Base-by-base conservation (phyloP, 1,284 basidiomycete species). In the Microbotryum intermedium region DNA sequence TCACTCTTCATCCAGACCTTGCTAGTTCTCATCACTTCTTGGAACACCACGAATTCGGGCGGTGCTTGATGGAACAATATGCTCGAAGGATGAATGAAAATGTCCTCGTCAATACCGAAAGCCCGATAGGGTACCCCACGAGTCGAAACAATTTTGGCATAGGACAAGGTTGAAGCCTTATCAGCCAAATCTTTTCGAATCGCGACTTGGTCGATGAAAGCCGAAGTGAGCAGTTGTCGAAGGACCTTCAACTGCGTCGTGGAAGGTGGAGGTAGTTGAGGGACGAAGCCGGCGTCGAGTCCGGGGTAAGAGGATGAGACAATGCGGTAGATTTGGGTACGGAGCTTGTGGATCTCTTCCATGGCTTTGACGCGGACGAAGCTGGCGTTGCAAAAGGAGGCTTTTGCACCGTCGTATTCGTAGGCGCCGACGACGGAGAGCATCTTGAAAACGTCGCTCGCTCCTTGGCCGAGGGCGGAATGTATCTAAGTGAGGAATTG, bases 311-410 rank as follows among this genome's bases (percentile, higher is more conserved):
- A 84, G 26, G 80, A 76, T 58, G 82, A 79, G 1, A 92, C 87
- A 55, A 95, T 92, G 67, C 80, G 84, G 69, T 82, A 88, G 60
- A 97, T 87, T 72, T 97, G 95, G 0, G 83, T 81, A 45, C 93
- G 84, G n/a, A 99, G 80, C 74, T 98, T 97, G 75, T 94, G 93
- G 47, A 97, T 95, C 77, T 99, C 95, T 76, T 97, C 89, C 93
- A 99, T 98, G 0, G 92, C 90, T 81, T 97, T 97, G 1, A 81
- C 81, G 59, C 92, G 80, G n/a, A 97, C 84, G 71, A 95, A 98
- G 75, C 97, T 90, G 53, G 88, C 83, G 9, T 78, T 75, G 75
- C 95, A 98, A 74, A 98, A 99, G 25, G 80, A 74, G 56, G 81
- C 79, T 0, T 84, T 84, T 23, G 86, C 86, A 3, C 88, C 86